A percentile compares a stretch with the other conserved stretches of the same genome.
These are phyloP conservation scores for Sporisorium sorghi DNA, from an alignment of 1,284 basidiomycete genomes.

Conservation along the genomic window DNA sequence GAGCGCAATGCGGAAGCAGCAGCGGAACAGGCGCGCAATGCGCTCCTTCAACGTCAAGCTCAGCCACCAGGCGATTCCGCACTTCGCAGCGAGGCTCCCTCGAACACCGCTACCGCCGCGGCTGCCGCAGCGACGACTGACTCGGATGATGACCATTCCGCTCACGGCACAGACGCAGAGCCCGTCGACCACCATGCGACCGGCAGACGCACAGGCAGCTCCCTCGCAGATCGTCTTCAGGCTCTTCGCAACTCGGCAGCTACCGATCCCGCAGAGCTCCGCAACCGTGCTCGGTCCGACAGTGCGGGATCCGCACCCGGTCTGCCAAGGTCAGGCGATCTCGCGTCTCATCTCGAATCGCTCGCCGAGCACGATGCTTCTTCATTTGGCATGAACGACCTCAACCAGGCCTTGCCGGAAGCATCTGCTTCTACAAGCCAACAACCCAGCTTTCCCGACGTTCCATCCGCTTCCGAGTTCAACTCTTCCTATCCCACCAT, in stretches of 20 bases:
- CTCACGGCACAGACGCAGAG: constrained; percentile 41
- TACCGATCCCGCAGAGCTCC: constrained; percentile 41
- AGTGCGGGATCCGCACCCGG: constrained; percentile 13
- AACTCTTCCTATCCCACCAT: constrained; percentile 53
- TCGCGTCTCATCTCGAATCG: constrained; percentile 33
- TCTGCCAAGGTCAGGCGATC: constrained; percentile 16
- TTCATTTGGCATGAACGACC: constrained; percentile 28
- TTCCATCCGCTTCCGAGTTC: constrained; percentile 55
- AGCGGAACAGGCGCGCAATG: constrained; percentile 31
- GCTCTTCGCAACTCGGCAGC: constrained; percentile 40
- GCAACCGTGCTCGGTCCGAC: constrained; percentile 28
- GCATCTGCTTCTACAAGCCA: neutral
- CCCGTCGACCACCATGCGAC: constrained; percentile 41
- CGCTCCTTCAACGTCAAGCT: constrained; percentile 16
- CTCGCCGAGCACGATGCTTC: constrained; percentile 23
- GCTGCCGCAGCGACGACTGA: constrained; percentile 1
- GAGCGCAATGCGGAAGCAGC: constrained; percentile 48
- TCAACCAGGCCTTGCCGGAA: constrained; percentile 27
- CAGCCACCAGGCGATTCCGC: constrained; percentile 40
- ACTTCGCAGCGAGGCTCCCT: constrained; percentile 14
- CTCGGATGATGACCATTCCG: constrained; percentile 33
- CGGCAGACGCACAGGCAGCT: constrained; percentile 33
- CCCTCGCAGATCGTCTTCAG: constrained; percentile 49
- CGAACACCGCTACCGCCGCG: neutral
- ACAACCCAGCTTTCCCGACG: constrained; percentile 26